Evolutionary conservation across 2,329 filamentous ascomycete genomes (phyloP).

Genomic region (Colletotrichum filicis): DNA sequence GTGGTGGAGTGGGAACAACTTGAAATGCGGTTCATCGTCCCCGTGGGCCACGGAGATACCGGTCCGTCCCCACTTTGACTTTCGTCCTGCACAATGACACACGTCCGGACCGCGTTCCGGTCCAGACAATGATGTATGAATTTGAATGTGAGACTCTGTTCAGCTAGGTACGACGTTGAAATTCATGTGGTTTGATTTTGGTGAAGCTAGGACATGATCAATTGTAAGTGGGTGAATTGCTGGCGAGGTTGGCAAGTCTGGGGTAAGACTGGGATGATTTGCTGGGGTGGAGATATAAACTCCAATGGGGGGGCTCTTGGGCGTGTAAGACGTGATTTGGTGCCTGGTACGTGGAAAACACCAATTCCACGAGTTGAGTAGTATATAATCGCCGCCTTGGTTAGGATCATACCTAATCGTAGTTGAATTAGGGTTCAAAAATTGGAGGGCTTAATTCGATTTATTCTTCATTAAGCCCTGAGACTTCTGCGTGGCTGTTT

Average conservation of each 20-base stretch:
- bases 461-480: too few species aligned
- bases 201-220: background rate
- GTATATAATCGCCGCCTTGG: too few species aligned
- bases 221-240: background rate
- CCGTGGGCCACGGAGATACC: background rate
- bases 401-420: too few species aligned
- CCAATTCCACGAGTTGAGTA: too few species aligned
- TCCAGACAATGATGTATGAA: background rate
- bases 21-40: background rate
- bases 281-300: too few species aligned
- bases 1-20: background rate
- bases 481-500: too few species aligned
- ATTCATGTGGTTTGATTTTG: background rate
- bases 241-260: background rate
- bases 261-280: background rate
- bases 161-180: background rate
- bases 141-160: background rate
- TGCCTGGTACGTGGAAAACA: too few species aligned
- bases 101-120: background rate
- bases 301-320: too few species aligned
- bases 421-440: too few species aligned
- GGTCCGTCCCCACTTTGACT: background rate
- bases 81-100: background rate
- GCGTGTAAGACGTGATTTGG: background rate
- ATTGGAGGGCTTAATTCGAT: too few species aligned